Base-by-base conservation (phyloP, 2,329 filamentous ascomycete species). In the Aureobasidium sp. region DNA sequence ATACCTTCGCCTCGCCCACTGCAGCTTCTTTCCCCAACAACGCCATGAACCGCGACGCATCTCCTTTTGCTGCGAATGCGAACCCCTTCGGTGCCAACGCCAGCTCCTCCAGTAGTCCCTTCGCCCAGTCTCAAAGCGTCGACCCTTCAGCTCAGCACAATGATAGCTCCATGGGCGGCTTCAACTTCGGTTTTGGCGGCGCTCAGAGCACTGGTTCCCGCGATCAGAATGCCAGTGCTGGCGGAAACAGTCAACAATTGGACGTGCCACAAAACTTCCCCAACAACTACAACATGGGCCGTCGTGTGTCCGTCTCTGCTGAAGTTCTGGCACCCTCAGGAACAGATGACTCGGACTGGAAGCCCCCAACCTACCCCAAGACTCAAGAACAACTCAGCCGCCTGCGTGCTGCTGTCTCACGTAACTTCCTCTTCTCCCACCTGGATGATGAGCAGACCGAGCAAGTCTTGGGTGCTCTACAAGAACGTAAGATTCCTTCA, bases 221-320 rank as follows among this genome's bases (percentile, higher is more conserved):
- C 70, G 71, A 52, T 65, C 74, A 63, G 60, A 79, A 68, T 72
- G 81, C 72, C 75, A 74, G 68, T 73, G 62, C 67, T 36, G 72
- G 71, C 64, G 67, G 79, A 27, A 48, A 32, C 48, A 34, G 21
- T 5, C 37, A 45, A 13, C 39, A 44, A 27, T 80, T 81, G 62
- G 83, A 84, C 63, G 66, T 68, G 25, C 77, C 82, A 42, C 86
- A 90, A 66, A 86, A 85, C 68, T 90, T 96, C 71, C 94, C 94
- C 61, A 88, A 85, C 68, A 92, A 97, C 74, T 97, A 97, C 78
- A 96, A 96, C 74, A 87, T 96, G 76, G 89, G 86, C 69, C 89
- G 94, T 66, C 90, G 94, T 69, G 97, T 92, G 42, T 97, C 94
- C 3, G 94, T 99, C 59, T 97, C 94, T 44, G 94, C 94, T 55